Base-by-base conservation (phyloP, 495 filamentous ascomycete species). In the Penicillium arizonense region DNA sequence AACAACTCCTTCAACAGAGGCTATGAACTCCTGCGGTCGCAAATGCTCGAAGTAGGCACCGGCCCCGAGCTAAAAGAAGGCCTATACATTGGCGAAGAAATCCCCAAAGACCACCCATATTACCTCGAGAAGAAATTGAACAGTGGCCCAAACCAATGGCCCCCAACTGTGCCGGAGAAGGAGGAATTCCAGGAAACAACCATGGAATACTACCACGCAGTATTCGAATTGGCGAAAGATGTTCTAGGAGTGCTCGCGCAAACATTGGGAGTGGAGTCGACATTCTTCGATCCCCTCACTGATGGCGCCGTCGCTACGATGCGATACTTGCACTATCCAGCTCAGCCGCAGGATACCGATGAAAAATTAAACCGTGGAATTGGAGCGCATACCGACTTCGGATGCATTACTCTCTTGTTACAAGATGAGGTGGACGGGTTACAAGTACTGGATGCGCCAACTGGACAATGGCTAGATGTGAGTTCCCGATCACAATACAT, bases 51-150 rank as follows among this genome's bases (percentile, higher is more conserved):
- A 59, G 61, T 62, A 3, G 74, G 65, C 28, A 67, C 70, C 4
- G 63, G 66, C 2, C 78, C 78, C 0, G 78, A 82, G 43, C 63
- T 78, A 1, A 80, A 81, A 52, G 77, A 80, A 63, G 78, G 76
- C 1, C 67, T 78, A 11, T 79, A 75, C 58, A 59, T 82, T 34
- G 71, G 78, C 39, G 63, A 71, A 30, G 72, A 82, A 50, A 71
- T 80, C 13, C 65, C 72, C 2, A 34, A 50, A 7, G 64, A 70
- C 14, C 71, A 79, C 47, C 69, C 72, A 5, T 68, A 75, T 38
- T 73, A 71, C 13, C 3, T 67, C 0, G 44, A 64, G 33, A 61
- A 64, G 44, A 68, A 68, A 30, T 41, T 72, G n/a, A 72, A 67
- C 53, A 67, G 65, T 32, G 73, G 75, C 1, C 78, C 79, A 5